Percentiles rank a stretch among this genome's conserved stretches.
Evolutionary conservation across 257 asterid species (phyloP).

Genomic region (Nicotiana sylvestris): DNA sequence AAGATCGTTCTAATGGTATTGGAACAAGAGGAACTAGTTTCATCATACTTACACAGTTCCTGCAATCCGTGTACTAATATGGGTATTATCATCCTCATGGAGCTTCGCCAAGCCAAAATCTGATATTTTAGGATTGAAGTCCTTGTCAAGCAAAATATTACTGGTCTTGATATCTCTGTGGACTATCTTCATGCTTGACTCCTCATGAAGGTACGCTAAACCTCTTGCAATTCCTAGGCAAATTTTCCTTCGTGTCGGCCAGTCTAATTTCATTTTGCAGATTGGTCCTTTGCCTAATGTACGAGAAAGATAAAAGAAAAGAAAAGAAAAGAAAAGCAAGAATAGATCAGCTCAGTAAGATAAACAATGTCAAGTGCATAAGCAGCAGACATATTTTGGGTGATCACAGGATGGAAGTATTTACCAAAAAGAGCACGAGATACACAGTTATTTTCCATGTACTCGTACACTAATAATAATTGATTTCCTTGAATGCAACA

Average conservation of each 20-base stretch:
- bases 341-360: not conserved
- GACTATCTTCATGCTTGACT: slow-evolving; percentile 71
- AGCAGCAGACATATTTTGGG: not conserved
- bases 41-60: slow-evolving; percentile 75
- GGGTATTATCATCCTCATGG: slow-evolving; percentile 68
- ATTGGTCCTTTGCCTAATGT: slow-evolving; percentile 42
- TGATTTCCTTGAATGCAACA: slow-evolving; percentile 91
- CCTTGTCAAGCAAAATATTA: slow-evolving; percentile 76
- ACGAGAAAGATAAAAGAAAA: slow-evolving; percentile 9
- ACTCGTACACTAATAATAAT: slow-evolving; percentile 66
- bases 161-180: slow-evolving; percentile 91
- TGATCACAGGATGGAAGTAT: slow-evolving; percentile 13
- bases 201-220: slow-evolving; percentile 85
- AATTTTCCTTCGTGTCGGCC: slow-evolving; percentile 72
- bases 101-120: slow-evolving; percentile 94
- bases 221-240: slow-evolving; percentile 84
- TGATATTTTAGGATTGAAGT: slow-evolving; percentile 73
- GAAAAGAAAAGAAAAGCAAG: not conserved
- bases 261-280: slow-evolving; percentile 52
- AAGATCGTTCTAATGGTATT: not conserved
- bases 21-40: not conserved
- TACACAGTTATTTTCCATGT: slow-evolving; percentile 82
- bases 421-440: slow-evolving; percentile 80
- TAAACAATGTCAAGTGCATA: not conserved
- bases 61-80: slow-evolving; percentile 83